Conservation (phyloP, 1,284 basidiomycete species). For the Tylopilus sp. region DNA sequence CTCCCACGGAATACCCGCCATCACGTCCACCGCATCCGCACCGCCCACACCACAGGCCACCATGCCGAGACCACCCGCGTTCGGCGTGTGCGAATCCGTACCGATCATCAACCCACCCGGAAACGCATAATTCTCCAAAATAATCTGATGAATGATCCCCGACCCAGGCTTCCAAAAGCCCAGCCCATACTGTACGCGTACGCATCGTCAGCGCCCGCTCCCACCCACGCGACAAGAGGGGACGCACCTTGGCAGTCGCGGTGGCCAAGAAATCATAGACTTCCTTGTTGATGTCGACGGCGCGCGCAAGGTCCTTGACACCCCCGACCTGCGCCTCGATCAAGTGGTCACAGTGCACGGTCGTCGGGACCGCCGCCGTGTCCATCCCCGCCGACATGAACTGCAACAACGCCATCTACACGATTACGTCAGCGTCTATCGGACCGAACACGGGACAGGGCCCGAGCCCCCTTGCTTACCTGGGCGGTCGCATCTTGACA, state of each 20-base stretch:
- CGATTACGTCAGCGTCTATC: slow-evolving; percentile 36
- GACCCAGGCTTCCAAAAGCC: slow-evolving; percentile 99
- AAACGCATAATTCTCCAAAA: slow-evolving; percentile 99
- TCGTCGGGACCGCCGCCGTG: slow-evolving; percentile 95
- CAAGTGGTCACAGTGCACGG: slow-evolving; percentile 98
- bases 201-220: not conserved
- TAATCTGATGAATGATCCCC: slow-evolving; percentile 97
- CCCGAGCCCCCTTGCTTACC: no score
- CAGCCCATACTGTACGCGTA: slow-evolving; percentile 95
- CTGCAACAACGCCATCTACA: slow-evolving; percentile 96
- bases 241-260: slow-evolving; percentile 81
- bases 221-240: not conserved
- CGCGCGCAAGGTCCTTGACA: slow-evolving; percentile 89
- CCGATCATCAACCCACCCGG: slow-evolving; percentile 99
- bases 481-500: slow-evolving; percentile 99
- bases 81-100: slow-evolving; percentile 99
- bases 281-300: slow-evolving; percentile 95
- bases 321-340: slow-evolving; percentile 97
- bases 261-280: slow-evolving; percentile 99
- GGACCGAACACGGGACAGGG: slow-evolving; percentile 12
- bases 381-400: slow-evolving; percentile 99
- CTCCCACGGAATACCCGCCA: slow-evolving; percentile 98
- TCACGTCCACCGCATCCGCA: slow-evolving; percentile 99
- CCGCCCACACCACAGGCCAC: slow-evolving; percentile 99
- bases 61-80: slow-evolving; percentile 99